Base-by-base conservation (phyloP, 495 filamentous ascomycete species). In the Penicillium roqueforti region DNA sequence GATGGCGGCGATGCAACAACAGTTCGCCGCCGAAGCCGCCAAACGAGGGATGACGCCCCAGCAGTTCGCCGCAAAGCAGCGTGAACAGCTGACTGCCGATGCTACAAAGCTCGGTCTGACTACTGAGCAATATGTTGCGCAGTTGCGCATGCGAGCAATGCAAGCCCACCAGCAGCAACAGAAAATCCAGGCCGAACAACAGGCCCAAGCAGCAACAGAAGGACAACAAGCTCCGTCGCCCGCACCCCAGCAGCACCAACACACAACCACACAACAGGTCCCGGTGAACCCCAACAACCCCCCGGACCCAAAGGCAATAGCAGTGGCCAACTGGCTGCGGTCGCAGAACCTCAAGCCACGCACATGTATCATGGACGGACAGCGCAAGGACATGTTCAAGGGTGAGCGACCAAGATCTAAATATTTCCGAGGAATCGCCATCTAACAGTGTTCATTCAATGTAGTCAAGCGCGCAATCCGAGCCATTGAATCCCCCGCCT, bases 351-450 rank as follows among this genome's bases (percentile, higher is more conserved):
- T 99, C 57, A 99, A 99, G 80, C 77, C 83, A 39, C 80, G 95
- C 58, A 96, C 93, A 25, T 91, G 87, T 73, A 95, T 99, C 53
- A 78, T 96, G 59, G 91, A 97, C 61, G 95, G 93, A 56, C 92
- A 97, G 76, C 80, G 95, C 53, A 97, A 96, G 75, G 92, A 99
- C 57, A 91, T 99, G 85, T 97, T 99, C 74, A 89, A 87, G 80
- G 88, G 92, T 96, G 61, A 29, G 57, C 20, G 16, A 44, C 25
- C 25, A 7, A 2, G 5, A 1, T 19, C 8, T 18, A 20, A 41
- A 11, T 31, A 45, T n/a, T 1, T n/a, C 3, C 19, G 5, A 39
- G 29, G n/a, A 19, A 10, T 41, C 40, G 10, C 20, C 2, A 42
- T 32, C 50, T 55, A 54, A 65, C 48, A 26, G 10, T 44, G 4